These are phyloP conservation scores for Paramecium bursaria DNA, from an alignment of 73 alveolate genomes.

Conservation along the genomic window DNA sequence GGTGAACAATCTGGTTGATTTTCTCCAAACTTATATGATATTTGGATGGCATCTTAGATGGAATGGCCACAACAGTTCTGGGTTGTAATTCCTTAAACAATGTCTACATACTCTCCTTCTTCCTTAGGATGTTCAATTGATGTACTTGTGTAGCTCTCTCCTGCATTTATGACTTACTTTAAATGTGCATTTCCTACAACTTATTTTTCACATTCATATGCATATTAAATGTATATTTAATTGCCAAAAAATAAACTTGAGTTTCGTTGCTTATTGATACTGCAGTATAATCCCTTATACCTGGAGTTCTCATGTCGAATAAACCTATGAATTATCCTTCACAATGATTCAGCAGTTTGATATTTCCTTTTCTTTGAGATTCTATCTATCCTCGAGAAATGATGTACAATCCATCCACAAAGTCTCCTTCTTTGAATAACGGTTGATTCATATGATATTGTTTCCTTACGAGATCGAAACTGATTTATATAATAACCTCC, in stretches of 20 bases:
- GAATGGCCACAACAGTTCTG: too few species aligned
- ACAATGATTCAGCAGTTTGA: constrained; percentile 3
- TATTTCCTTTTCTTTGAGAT: neutral
- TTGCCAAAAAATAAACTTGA: constrained; percentile 1
- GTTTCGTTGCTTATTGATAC: constrained; percentile 36
- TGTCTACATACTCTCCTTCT: neutral
- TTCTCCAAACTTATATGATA: too few species aligned
- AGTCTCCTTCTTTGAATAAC: constrained; percentile 6
- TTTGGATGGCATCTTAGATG: too few species aligned
- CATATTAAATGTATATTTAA: neutral
- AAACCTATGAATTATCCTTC: constrained; percentile 40
- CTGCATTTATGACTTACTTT: neutral
- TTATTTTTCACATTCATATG: constrained; percentile 18
- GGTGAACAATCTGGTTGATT: neutral
- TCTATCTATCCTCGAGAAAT: constrained; percentile 29
- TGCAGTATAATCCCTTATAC: constrained; percentile 25
- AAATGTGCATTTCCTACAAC: constrained; percentile 3
- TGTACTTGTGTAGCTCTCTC: constrained; percentile 1
- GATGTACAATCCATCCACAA: constrained; percentile 44
- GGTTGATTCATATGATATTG: neutral
- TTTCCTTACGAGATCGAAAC: constrained; percentile 28
- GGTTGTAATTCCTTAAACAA: neutral
- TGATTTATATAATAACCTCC: constrained; percentile 21
- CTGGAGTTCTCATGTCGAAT: constrained; percentile 18
- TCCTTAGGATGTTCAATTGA: neutral